Base-by-base conservation (phyloP, 306 rosid species). In the Begonia peltatifolia region DNA sequence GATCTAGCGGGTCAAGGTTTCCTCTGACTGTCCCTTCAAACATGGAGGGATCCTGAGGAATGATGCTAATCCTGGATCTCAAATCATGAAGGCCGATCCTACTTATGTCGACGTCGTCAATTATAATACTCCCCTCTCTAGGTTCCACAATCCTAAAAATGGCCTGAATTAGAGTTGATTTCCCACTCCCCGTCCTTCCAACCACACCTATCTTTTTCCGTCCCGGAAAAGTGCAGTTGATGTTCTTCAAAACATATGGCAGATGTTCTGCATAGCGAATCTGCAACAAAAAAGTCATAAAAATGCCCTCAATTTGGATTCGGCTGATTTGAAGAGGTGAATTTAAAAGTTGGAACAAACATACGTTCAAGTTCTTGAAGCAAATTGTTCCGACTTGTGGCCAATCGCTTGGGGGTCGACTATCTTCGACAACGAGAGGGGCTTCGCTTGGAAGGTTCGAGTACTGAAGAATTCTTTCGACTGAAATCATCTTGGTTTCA, bases 151-250 rank as follows among this genome's bases (percentile, higher is more conserved):
- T 50, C 73, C 95, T 78, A 71, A 89, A 89, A 67, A 89, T 67
- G 13, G 95, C 97, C 10, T 89, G 97, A 50, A 90, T 90, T 48
- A 90, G 90, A 13, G 97, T 90, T 53, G 97, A 85, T 71, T 90
- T 90, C 54, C 97, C 97, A 50, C 97, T 90, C 6, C 97, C 97
- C 0, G 97, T 90, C 11, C 97, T 82, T 70, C 97, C 97, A 6
- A 89, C 97, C 8, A 89, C 95, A 10, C 97, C 97, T 6, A 85
- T 70, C 68, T 90, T 85, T 71, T 73, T 85, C 69, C 76, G 67
- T 65, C 95, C 97, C 1, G 97, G 95, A 60, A 90, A 83, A 50
- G 94, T 85, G 72, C 97, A 90, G 35, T 47, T 71, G 52, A 90
- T 83, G 73, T 83, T 69, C 67, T 78, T 90, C 58, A 85, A 42